Evolutionary conservation across 2,329 filamentous ascomycete genomes (phyloP), one percentile per base, ranked within the genome.

Genomic region (Alternaria sp.): DNA sequence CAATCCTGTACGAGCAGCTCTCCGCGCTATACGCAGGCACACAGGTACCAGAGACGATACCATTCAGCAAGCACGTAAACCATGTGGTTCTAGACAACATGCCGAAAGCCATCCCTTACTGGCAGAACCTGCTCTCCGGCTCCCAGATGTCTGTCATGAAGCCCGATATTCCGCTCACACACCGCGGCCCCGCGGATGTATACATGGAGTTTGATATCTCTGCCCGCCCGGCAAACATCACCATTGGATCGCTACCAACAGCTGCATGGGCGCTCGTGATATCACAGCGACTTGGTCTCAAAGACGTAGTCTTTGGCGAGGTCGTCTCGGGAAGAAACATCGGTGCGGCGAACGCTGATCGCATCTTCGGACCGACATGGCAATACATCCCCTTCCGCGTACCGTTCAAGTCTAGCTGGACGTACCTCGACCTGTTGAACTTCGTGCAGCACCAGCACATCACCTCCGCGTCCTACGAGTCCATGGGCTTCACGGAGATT

Each of bases 361-460:
- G 81, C 57, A 86, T 90, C 50, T 83, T 87, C 49, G 90, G 90
- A 0, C 89, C 89, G 0, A 90, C 88, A 64, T 89, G 89, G 83
- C 89, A 91, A 69, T 89, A 90, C 71, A 83, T 90, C 1, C 89
- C 90, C 0, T 84, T 91, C 36, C 84, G 89, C 19, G 85, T 91
- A 13, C 80, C 79, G 26, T 87, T 91, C 70, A 79, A 81, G 3
- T 70, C 81, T 0, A 73, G 77, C 3, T 87, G 86, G 84, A 77
- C 78, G 2, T 72, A 77, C 26, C 60, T 70, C 12, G 74, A 79
- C 28, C 69, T 82, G 0, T 68, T 82, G 10, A 65, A 66, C 10
- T 68, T 70, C 26, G 77, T 82, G 17, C 81, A 81, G 45, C 58
- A 68, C 1, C 80, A 82, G 56, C 70, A 77, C 49, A 70, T 79